phyloP scores from a whole-genome alignment of 805 yeast genomes.

The Candida jianshihensis region DNA sequence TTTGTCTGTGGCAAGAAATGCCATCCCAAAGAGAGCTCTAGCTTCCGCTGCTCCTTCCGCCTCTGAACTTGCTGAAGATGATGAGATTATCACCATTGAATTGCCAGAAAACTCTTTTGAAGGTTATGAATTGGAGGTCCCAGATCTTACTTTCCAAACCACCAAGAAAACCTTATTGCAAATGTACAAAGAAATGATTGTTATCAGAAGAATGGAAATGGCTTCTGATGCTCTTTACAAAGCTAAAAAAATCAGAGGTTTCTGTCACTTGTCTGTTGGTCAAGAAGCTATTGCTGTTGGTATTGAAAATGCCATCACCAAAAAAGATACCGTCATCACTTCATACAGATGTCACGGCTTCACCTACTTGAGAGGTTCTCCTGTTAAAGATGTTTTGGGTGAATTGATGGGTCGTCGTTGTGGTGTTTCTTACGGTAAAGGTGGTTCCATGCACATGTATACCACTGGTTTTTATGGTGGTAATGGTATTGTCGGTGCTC shows the following conservation, averaged over 20 bases:
- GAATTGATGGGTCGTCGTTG: constrained; percentile 95
- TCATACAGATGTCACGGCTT: constrained; percentile 99
- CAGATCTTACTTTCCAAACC: constrained; percentile 67
- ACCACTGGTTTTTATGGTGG: constrained; percentile 97
- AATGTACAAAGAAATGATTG: constrained; percentile 95
- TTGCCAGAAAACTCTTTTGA: constrained; percentile 81
- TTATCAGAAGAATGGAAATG: constrained; percentile 97
- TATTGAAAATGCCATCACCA: constrained; percentile 87
- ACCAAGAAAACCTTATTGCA: constrained; percentile 73
- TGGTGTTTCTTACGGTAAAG: constrained; percentile 96
- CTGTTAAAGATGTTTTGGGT: constrained; percentile 84
- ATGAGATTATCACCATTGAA: constrained; percentile 37
- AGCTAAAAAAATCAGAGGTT: constrained; percentile 97
- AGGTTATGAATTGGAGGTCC: constrained; percentile 73
- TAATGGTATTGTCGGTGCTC: constrained; percentile 99
- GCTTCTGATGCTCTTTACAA: constrained; percentile 96
- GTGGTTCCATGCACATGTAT: constrained; percentile 99
- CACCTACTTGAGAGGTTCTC: constrained; percentile 92
- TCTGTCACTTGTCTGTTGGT: constrained; percentile 97
- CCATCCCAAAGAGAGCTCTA: constrained; percentile 14
- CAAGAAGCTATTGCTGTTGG: constrained; percentile 99
- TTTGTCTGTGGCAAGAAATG: constrained; percentile 7
- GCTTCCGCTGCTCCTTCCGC: constrained; percentile 20
- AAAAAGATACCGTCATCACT: constrained; percentile 84
- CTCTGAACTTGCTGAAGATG: constrained; percentile 9